Percentiles rank a stretch among this genome's conserved stretches.
phyloP scores from a whole-genome alignment of 2,329 filamentous ascomycete species.

The Metarhizium humberi region DNA sequence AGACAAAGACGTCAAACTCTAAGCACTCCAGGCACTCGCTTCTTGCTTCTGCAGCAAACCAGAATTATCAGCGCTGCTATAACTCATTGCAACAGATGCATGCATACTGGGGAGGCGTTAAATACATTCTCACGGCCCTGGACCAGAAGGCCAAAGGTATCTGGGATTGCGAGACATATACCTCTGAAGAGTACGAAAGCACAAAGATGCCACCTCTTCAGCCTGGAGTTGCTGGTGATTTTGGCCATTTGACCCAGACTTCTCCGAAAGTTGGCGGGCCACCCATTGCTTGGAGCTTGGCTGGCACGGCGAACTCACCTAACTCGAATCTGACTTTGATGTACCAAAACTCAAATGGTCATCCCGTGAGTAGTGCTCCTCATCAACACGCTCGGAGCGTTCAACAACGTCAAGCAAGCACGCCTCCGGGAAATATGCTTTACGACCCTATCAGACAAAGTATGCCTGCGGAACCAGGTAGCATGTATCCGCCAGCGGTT shows the following conservation, averaged over 20 bases:
- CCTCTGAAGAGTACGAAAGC: constrained; percentile 68
- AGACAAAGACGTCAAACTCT: constrained; percentile 13
- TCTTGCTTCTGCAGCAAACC: constrained; percentile 70
- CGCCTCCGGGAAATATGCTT: constrained; percentile 48
- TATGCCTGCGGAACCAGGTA: constrained; percentile 33
- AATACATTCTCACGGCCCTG: constrained; percentile 77
- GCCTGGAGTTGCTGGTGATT: constrained; percentile 25
- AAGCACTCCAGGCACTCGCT: constrained; percentile 59
- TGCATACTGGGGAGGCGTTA: constrained; percentile 76
- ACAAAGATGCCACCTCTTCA: constrained; percentile 42
- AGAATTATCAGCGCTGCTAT: constrained; percentile 83
- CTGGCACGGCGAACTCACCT: constrained; percentile 77
- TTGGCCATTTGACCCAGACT: constrained; percentile 31
- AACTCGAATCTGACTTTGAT: constrained; percentile 76
- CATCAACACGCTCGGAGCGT: constrained; percentile 4
- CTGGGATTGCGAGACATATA: constrained; percentile 63
- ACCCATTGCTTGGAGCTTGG: constrained; percentile 75
- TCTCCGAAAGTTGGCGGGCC: constrained; percentile 35
- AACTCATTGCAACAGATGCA: constrained; percentile 75
- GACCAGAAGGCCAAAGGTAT: constrained; percentile 85
- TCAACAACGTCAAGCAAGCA: constrained; percentile 27
- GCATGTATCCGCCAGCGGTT: constrained; percentile 40
- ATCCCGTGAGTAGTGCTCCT: constrained; percentile 3
- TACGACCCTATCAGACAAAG: constrained; percentile 52
- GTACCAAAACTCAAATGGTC: constrained; percentile 46